Base-by-base conservation (phyloP, 192 early-diverging fungal genomes). In the Coemansia sp. region DNA sequence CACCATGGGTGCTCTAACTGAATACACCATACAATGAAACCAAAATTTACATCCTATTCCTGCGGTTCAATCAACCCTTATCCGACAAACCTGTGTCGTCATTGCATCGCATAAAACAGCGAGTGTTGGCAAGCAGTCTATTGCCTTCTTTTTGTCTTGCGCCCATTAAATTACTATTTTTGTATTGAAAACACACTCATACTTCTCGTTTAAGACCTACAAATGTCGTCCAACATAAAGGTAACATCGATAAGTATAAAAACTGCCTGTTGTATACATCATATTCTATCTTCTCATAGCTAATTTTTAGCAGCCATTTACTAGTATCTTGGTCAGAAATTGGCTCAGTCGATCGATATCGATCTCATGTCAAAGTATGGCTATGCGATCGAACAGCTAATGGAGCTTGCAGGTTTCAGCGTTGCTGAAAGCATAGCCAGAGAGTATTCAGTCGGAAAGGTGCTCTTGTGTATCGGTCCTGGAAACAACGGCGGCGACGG, bases 401-500 rank as follows among this genome's bases (percentile, higher is more conserved):
- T 85, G 71, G 82, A 87, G 66, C 59, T 88, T 6, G 96, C 96
- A 27, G 96, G 96, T 5, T 79, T 98, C 4, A 90, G 90, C 75
- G 90, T 93, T 3, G 94, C 96, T 13, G 86, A 93, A 64, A 87
- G 90, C 21, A 82, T 95, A 22, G 77, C 85, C 21, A 83, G 87
- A 37, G 85, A 83, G 19, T 94, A 90, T 67, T 77, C 80, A 22
- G 65, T 51, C 8, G 71, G 82, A 6, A 79, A 73, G 23, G 81
- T 93, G 8, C 67, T 91, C 8, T 78, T 94, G 13, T 88, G 86
- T 67, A 82, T 85, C 48, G 92, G 90, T 2, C 89, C 89, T 34
- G 96, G 96, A 40, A 98, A 99, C 68, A 99, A 99, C 71, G 96
- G 96, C 24, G 95, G 95, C 15, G 96, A 99, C 75, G 96, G 89